Conservation (phyloP, 192 early-diverging fungal species). For the Coemansia sp. region DNA sequence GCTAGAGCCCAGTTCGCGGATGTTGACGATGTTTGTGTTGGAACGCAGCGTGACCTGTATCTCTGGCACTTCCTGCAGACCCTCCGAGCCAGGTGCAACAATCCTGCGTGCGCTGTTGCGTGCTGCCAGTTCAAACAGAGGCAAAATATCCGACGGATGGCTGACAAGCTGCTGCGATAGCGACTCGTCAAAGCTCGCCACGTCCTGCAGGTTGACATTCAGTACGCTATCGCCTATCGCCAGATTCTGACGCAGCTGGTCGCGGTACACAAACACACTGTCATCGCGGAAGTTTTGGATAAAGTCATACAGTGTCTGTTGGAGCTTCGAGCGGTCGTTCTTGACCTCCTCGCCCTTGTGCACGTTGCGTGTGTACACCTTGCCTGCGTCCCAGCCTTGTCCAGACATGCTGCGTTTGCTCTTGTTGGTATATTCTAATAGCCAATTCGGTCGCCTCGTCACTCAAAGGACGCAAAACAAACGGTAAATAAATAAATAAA, state of each 20-base stretch:
- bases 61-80: slow-evolving; percentile 68
- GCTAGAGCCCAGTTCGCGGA: slow-evolving; percentile 85
- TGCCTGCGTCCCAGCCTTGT: slow-evolving; percentile 82
- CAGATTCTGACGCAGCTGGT: slow-evolving; percentile 87
- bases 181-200: slow-evolving; percentile 80
- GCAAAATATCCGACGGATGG: slow-evolving; percentile 77
- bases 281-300: slow-evolving; percentile 84
- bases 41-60: slow-evolving; percentile 88
- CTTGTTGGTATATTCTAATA: background rate
- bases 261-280: slow-evolving; percentile 85
- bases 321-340: slow-evolving; percentile 60
- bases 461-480: background rate
- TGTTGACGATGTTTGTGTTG: slow-evolving; percentile 81
- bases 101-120: slow-evolving; percentile 75
- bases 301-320: slow-evolving; percentile 76
- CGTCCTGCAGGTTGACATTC: slow-evolving; percentile 85
- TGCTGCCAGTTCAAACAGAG: slow-evolving; percentile 88
- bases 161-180: slow-evolving; percentile 79
- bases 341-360: slow-evolving; percentile 61
- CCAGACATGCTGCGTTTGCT: slow-evolving; percentile 42
- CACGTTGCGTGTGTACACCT: slow-evolving; percentile 71
- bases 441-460: background rate
- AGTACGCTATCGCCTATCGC: slow-evolving; percentile 74
- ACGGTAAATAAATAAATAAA: slow-evolving; percentile 7
- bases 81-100: slow-evolving; percentile 57